Conservation (phyloP, 805 yeast genomes). For the Yamadazyma ubonensis region DNA sequence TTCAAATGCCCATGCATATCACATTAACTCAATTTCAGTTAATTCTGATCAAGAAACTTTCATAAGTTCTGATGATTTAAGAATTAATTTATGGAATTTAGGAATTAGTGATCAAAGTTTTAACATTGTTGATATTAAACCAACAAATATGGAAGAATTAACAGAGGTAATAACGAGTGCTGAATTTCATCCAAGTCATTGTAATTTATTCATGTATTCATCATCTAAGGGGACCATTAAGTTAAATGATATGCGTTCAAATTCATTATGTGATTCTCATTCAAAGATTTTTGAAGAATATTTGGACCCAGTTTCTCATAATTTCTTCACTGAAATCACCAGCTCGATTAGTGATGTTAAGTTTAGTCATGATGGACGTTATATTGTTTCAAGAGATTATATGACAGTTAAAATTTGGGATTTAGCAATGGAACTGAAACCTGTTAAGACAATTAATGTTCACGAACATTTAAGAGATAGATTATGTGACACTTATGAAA, state of each 20-base stretch:
- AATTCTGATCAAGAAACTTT: slow-evolving; percentile 97
- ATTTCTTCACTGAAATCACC: slow-evolving; percentile 96
- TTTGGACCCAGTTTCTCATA: slow-evolving; percentile 87
- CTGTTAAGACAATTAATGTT: slow-evolving; percentile 89
- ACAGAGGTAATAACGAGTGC: slow-evolving; percentile 97
- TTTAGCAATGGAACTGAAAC: slow-evolving; percentile 93
- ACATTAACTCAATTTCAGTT: slow-evolving; percentile 91
- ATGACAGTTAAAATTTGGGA: slow-evolving; percentile 99
- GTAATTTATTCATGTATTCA: slow-evolving; percentile 93
- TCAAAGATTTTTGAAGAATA: slow-evolving; percentile 88
- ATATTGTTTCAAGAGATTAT: slow-evolving; percentile 95
- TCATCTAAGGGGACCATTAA: slow-evolving; percentile 95
- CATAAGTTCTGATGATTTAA: slow-evolving; percentile 86
- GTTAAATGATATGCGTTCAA: slow-evolving; percentile 93
- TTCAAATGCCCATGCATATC: slow-evolving; percentile 97
- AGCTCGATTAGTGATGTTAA: slow-evolving; percentile 91
- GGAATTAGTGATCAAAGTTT: slow-evolving; percentile 93
- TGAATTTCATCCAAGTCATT: slow-evolving; percentile 89
- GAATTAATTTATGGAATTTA: slow-evolving; percentile 94
- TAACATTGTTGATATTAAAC: slow-evolving; percentile 96
- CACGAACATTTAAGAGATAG: slow-evolving; percentile 93
- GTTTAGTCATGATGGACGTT: slow-evolving; percentile 87
- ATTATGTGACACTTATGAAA: slow-evolving; percentile 95
- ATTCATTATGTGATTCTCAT: slow-evolving; percentile 89
- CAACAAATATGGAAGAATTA: slow-evolving; percentile 97